These are phyloP conservation scores for Limnanthes douglasii DNA, from an alignment of 345 rosid species.

Conservation along the genomic window DNA sequence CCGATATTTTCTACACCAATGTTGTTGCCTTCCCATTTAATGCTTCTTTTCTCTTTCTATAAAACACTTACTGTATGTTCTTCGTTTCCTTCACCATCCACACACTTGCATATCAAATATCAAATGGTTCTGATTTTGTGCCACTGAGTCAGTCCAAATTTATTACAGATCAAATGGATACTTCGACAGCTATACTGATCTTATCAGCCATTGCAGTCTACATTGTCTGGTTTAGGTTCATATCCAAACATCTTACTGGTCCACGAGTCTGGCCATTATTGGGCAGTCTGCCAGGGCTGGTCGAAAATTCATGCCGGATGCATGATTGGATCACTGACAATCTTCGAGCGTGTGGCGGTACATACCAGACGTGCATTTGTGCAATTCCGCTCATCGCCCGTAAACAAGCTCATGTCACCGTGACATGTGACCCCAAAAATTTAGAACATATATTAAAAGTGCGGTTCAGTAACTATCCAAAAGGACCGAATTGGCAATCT, in stretches of 20 bases:
- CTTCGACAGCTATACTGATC: slow-evolving; percentile 26
- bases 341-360: slow-evolving; percentile 51
- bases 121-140: neutral
- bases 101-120: slow-evolving; percentile 3
- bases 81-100: slow-evolving; percentile 1
- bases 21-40: too few relatives aligned
- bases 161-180: slow-evolving; percentile 18
- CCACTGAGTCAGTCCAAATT: neutral
- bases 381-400: slow-evolving; percentile 38
- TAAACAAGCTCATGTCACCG: slow-evolving; percentile 67
- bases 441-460: slow-evolving; percentile 54
- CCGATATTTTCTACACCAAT: too few relatives aligned
- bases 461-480: slow-evolving; percentile 64
- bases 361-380: slow-evolving; percentile 60
- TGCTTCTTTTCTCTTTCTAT: slow-evolving; percentile 5
- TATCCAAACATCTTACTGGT: slow-evolving; percentile 22
- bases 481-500: slow-evolving; percentile 72
- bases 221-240: slow-evolving; percentile 34
- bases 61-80: slow-evolving; percentile 2
- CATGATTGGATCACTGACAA: slow-evolving; percentile 77
- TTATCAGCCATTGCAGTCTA: slow-evolving; percentile 26
- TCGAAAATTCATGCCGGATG: slow-evolving; percentile 34
- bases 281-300: slow-evolving; percentile 65
- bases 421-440: slow-evolving; percentile 66
- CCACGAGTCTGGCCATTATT: slow-evolving; percentile 71